Base-by-base conservation (phyloP, 352 stramenopile species). In the Peronospora destructor region DNA sequence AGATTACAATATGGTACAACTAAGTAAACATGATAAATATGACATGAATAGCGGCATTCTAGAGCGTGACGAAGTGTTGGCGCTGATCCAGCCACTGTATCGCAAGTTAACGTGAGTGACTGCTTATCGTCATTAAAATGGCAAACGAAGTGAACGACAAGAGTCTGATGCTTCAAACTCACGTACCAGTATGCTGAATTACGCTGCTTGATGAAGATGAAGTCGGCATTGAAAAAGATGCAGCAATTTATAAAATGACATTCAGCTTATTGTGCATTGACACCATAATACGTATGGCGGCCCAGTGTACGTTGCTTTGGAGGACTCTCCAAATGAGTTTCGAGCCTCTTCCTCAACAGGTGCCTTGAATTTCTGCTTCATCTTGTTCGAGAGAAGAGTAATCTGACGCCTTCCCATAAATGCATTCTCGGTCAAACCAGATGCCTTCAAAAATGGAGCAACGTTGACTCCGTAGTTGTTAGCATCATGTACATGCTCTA, bases 261-360 rank as follows among this genome's bases (percentile, higher is more conserved):
- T n/a, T 80, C 46, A 86, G 42, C 57, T 77, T 40, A 84, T 61
- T 12, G 54, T 56, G 49, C 75, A 86, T 49, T 86, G 64, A 32
- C 75, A 86, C 75, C 72, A 86, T 65, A 79, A 71, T n/a, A 82
- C 51, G 30, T 71, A 71, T 11, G 48, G 33, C 6, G 45, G 6
- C 14, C 28, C 51, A 7, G 10, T 37, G 30, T 33, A 43, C 16
- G 8, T 4, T 6, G 19, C 39, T n/a, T n/a, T 13, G n/a, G 33
- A 30, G 19, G 58, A 38, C 23, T 63, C 59, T 56, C 76, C 59
- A 21, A 80, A 77, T 2, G 64, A 64, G 32, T 75, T 75, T 30
- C 70, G 53, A 8, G 32, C 37, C 26, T 75, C 38, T 19, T 32
- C 30, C 8, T 74, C 55, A 6, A 40, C 37, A 16, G 58, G 41